Evolutionary conservation across 345 rosid genomes (phyloP).

Genomic region (Eucalyptus sp.): DNA sequence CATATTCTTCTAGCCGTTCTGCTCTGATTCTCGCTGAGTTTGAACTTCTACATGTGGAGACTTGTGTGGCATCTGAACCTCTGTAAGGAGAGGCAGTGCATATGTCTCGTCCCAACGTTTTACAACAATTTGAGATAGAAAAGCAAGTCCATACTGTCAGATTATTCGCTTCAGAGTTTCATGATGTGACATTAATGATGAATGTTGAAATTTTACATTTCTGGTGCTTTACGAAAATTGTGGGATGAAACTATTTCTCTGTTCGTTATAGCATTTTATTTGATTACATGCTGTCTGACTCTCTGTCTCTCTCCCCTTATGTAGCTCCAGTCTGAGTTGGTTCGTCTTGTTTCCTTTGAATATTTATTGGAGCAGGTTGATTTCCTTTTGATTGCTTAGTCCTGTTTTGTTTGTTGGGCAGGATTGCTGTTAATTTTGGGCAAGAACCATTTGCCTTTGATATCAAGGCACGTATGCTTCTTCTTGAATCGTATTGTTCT

Average conservation of each 20-base stretch:
- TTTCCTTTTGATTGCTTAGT: background rate
- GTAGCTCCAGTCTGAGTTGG: background rate
- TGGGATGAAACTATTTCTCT: background rate
- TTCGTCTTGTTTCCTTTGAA: background rate
- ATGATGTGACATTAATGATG: background rate
- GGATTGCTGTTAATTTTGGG: constrained; percentile 93
- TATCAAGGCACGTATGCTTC: constrained; percentile 45
- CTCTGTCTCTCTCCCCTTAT: background rate
- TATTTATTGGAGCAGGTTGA: background rate
- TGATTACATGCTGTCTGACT: background rate
- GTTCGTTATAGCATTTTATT: background rate
- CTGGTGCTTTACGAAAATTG: background rate
- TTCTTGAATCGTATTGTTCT: background rate
- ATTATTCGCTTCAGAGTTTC: background rate
- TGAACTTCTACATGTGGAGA: background rate
- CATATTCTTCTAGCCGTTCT: background rate
- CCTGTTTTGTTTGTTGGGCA: constrained; percentile 15
- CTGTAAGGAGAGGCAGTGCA: background rate
- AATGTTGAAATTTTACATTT: background rate
- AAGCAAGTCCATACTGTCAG: background rate
- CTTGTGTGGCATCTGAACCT: background rate
- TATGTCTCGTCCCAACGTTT: background rate
- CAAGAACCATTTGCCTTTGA: constrained; percentile 65
- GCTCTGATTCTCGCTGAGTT: background rate
- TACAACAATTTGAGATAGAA: background rate